Percentiles rank a stretch among this genome's conserved stretches.
Evolutionary conservation across 148 eudicot genomes (phyloP).

Genomic region (Nepenthes mirabilis): DNA sequence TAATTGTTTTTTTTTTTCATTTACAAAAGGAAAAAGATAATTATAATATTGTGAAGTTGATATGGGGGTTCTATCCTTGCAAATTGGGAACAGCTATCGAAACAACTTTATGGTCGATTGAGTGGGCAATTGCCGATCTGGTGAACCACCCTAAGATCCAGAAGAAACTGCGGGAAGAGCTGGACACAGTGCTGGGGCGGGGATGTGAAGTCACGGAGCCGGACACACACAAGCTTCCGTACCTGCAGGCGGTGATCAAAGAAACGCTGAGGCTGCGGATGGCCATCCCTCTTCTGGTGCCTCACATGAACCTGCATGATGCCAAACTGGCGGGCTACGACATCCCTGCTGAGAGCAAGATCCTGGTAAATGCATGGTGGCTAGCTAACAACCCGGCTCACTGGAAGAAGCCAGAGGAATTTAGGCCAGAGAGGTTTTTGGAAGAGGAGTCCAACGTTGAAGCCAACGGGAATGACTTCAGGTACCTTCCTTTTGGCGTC

Average conservation of each 20-base stretch:
- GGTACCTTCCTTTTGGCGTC: slow-evolving; percentile 71
- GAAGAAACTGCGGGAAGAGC: slow-evolving; percentile 48
- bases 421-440: slow-evolving; percentile 78
- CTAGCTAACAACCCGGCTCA: slow-evolving; percentile 69
- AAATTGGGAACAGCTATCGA: slow-evolving; percentile 48
- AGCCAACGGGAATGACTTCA: slow-evolving; percentile 70
- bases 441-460: slow-evolving; percentile 80
- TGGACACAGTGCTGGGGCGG: slow-evolving; percentile 47
- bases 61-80: too few relatives aligned
- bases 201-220: slow-evolving; percentile 64
- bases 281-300: slow-evolving; percentile 76
- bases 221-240: slow-evolving; percentile 48
- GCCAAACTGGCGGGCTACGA: slow-evolving; percentile 61
- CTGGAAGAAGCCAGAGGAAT: slow-evolving; percentile 82
- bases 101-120: slow-evolving; percentile 81
- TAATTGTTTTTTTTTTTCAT: too few relatives aligned
- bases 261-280: slow-evolving; percentile 68
- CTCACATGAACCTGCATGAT: slow-evolving; percentile 84
- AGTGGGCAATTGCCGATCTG: slow-evolving; percentile 80
- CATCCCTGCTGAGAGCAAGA: slow-evolving; percentile 80
- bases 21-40: too few relatives aligned
- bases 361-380: slow-evolving; percentile 84
- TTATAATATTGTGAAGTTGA: too few relatives aligned
- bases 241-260: slow-evolving; percentile 74
- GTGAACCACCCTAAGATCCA: slow-evolving; percentile 80